These are phyloP conservation scores for Microbotryum violaceum DNA, from an alignment of 1,284 basidiomycete species.

Conservation along the genomic window DNA sequence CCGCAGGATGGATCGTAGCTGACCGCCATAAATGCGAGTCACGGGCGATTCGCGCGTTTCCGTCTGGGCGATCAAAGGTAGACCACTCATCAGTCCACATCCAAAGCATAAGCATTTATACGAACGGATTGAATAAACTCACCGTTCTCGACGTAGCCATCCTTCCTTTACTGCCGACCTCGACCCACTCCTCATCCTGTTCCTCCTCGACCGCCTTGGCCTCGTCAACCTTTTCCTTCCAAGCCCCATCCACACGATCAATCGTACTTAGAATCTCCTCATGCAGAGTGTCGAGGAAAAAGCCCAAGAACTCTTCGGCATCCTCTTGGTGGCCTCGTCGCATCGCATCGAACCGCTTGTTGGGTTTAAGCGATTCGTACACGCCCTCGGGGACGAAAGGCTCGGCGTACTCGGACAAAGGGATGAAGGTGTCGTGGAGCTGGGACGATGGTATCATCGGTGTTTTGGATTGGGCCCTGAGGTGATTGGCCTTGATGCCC, in stretches of 20 bases:
- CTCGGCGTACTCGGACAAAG: conserved; percentile 37
- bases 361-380: conserved; percentile 89
- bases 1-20: conserved; percentile 76
- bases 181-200: conserved; percentile 56
- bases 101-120: no score
- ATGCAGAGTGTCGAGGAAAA: conserved; percentile 89
- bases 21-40: conserved; percentile 86
- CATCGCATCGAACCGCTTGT: conserved; percentile 91
- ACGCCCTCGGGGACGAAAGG: conserved; percentile 81
- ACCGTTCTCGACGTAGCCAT: conserved; percentile 73
- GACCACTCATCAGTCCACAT: background rate
- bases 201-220: no score
- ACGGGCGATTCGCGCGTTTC: conserved; percentile 79
- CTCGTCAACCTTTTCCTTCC: conserved; percentile 43
- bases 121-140: conserved; percentile 36
- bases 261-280: conserved; percentile 75
- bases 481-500: no score
- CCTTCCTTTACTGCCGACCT: conserved; percentile 85
- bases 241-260: conserved; percentile 43
- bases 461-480: background rate
- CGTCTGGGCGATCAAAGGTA: conserved; percentile 46
- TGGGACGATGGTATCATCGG: background rate
- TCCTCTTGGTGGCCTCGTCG: conserved; percentile 94
- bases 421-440: background rate
- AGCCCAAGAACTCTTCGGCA: conserved; percentile 97